A percentile compares a stretch with the other conserved stretches of the same genome.
phyloP scores from a whole-genome alignment of 768 basidiomycete species.

The Coprinopsis cinerea region DNA sequence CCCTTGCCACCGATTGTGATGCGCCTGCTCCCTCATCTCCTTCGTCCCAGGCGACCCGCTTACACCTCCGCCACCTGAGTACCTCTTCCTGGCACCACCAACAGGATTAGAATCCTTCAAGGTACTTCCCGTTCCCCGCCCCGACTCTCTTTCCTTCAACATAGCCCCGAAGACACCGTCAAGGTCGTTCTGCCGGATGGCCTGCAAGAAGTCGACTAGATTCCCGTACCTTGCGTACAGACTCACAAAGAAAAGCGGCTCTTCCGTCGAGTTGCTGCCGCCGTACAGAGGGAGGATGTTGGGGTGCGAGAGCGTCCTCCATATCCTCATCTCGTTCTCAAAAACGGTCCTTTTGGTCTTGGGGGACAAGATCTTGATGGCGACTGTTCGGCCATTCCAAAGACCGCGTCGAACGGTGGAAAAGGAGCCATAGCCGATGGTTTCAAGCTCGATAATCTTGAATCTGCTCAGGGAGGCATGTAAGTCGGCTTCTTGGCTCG shows the following conservation, averaged over 20 bases:
- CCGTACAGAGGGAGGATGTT: slow-evolving; percentile 8
- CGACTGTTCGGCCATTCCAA: slow-evolving; percentile 9
- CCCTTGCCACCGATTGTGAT: slow-evolving; percentile 8
- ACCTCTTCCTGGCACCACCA: neutral
- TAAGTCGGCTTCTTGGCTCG: neutral
- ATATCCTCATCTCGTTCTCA: slow-evolving; percentile 11
- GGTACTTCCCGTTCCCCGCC: no score
- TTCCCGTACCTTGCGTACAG: slow-evolving; percentile 6
- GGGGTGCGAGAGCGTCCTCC: slow-evolving; percentile 4
- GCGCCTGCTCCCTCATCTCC: slow-evolving; percentile 8
- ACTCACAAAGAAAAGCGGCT: slow-evolving; percentile 11
- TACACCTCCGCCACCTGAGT: no score
- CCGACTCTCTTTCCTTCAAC: slow-evolving; percentile 52
- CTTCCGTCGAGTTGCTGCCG: slow-evolving; percentile 8
- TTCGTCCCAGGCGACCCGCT: neutral
- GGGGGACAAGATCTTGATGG: slow-evolving; percentile 10
- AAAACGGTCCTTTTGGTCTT: slow-evolving; percentile 10
- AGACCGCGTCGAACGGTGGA: slow-evolving; percentile 8
- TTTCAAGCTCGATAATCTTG: slow-evolving; percentile 8
- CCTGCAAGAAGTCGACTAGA: slow-evolving; percentile 9
- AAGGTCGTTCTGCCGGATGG: slow-evolving; percentile 48
- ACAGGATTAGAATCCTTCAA: no score
- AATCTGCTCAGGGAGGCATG: neutral
- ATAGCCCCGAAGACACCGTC: slow-evolving; percentile 68
- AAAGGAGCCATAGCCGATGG: slow-evolving; percentile 10